Evolutionary conservation across 192 early-diverging fungal species (phyloP), one percentile per base, ranked within the genome.

Genomic region (Diversispora epigaea): DNA sequence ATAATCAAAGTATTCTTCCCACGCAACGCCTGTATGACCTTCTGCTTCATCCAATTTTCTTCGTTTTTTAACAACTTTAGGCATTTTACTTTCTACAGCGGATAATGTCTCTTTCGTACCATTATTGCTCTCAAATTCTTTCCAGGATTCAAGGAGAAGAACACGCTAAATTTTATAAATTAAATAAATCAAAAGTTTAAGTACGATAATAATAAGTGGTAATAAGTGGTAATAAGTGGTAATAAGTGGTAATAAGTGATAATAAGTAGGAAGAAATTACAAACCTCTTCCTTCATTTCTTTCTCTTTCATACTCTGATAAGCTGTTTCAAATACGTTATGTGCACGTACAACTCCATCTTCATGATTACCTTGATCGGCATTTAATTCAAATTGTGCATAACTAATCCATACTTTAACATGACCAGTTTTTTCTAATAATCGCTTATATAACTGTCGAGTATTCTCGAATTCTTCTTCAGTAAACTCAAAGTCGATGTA

Each of bases 1-100:
- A 80, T 98, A 98, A 76, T 98, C 97, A 86, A 93, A 95, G 88
- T 96, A 99, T 87, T 99, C 98, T 79, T 99, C 98, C 90, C 92
- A 88, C 25, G 91, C 87, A 41, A 84, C 84, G 61, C 85, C 85
- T 25, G 77, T 86, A 21, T 83, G 86, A 21, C 84, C 85, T 19
- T 84, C 77, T 71, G 86, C 83, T 56, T 88, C 89, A 22, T 86
- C 84, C 11, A 91, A 80, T 70, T 85, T 80, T 76, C 96, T 86
- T 72, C 95, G 87, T 79, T 91, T 93, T 81, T 96, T 96, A 80
- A 99, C 95, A 57, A 93, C 87, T 66, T 90, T 89, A 47, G 98
- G 98, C 90, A 95, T 89, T 75, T 89, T 88, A 17, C 75, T 79
- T 82, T 92, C 84, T 0, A 96, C 93, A 9, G 45, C 75, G n/a